A percentile compares a stretch with the other conserved stretches of the same genome.
These are phyloP conservation scores for Stenocarpella maydis DNA, from an alignment of 2,329 filamentous ascomycete genomes.

Conservation along the genomic window DNA sequence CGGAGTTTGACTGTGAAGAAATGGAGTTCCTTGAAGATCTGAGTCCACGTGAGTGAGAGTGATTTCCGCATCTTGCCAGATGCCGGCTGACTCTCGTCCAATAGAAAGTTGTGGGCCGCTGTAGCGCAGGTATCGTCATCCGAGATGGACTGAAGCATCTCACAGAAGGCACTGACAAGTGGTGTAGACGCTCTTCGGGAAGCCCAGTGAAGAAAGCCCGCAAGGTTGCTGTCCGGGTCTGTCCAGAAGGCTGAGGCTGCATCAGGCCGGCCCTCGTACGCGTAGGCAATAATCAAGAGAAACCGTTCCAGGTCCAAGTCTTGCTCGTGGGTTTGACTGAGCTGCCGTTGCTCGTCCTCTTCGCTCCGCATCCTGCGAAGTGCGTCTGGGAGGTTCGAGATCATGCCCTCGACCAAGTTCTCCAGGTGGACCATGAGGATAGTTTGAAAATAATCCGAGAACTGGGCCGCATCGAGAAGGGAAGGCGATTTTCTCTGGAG, in stretches of 20 bases:
- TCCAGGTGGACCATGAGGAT: conserved; percentile 84
- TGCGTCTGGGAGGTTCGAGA: conserved; percentile 93
- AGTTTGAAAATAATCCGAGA: conserved; percentile 75
- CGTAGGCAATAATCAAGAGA: conserved; percentile 88
- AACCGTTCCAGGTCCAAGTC: conserved; percentile 86
- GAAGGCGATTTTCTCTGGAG: conserved; percentile 81
- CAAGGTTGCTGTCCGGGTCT: conserved; percentile 90
- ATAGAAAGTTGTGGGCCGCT: conserved; percentile 85
- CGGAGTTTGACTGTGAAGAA: conserved; percentile 83
- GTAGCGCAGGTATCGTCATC: conserved; percentile 83
- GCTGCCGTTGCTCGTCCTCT: conserved; percentile 85
- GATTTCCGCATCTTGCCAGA: conserved; percentile 82
- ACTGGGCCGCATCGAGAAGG: conserved; percentile 68
- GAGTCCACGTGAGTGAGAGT: conserved; percentile 88
- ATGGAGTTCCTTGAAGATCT: conserved; percentile 89
- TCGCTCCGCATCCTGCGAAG: conserved; percentile 85
- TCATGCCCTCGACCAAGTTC: conserved; percentile 88
- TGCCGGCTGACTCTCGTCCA: conserved; percentile 81
- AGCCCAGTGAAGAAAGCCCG: conserved; percentile 97
- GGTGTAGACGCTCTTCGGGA: conserved; percentile 93
- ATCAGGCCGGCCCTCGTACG: conserved; percentile 86
- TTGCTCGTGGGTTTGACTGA: conserved; percentile 70
- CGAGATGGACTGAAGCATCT: conserved; percentile 91
- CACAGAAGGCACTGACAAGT: conserved; percentile 95
- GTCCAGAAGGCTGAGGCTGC: conserved; percentile 90